phyloP scores from a whole-genome alignment of 2,329 filamentous ascomycete genomes.

The Stemphylium vesicarium region DNA sequence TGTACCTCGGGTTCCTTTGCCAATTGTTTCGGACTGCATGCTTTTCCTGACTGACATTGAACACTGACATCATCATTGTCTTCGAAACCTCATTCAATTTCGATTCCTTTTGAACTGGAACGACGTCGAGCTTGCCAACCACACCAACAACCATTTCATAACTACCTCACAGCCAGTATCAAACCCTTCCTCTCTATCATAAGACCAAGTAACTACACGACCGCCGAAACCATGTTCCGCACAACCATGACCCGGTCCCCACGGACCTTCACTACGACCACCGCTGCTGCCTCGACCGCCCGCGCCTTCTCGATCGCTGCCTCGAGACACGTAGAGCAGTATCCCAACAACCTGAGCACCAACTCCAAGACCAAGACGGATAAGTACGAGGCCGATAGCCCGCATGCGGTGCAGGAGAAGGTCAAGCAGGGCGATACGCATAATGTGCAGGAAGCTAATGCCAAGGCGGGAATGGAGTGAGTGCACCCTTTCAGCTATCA shows the following conservation, averaged over 20 bases:
- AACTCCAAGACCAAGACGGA: conserved; percentile 35
- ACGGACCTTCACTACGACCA: conserved; percentile 2
- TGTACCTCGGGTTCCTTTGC: neutral
- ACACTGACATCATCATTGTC: too few species aligned
- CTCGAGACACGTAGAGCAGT: conserved; percentile 15
- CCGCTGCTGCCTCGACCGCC: neutral
- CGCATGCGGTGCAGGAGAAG: conserved; percentile 32
- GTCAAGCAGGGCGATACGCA: conserved; percentile 42
- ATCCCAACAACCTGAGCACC: conserved; percentile 26
- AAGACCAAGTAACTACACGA: neutral
- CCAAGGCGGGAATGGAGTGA: conserved; percentile 43
- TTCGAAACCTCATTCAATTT: neutral
- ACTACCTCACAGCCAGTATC: neutral
- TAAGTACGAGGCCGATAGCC: conserved; percentile 30
- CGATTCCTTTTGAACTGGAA: neutral
- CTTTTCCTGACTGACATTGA: neutral
- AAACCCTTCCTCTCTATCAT: too few species aligned
- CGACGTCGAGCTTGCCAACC: too few species aligned
- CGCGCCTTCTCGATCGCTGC: conserved; percentile 28
- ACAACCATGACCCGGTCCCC: conserved; percentile 16
- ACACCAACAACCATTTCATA: neutral
- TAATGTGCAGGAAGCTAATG: conserved; percentile 44
- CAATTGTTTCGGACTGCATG: neutral
- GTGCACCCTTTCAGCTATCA: conserved; percentile 2
- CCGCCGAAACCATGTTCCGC: conserved; percentile 16